Conservation (phyloP, 2,329 filamentous ascomycete species). For the Aspergillus pseudonomiae region DNA sequence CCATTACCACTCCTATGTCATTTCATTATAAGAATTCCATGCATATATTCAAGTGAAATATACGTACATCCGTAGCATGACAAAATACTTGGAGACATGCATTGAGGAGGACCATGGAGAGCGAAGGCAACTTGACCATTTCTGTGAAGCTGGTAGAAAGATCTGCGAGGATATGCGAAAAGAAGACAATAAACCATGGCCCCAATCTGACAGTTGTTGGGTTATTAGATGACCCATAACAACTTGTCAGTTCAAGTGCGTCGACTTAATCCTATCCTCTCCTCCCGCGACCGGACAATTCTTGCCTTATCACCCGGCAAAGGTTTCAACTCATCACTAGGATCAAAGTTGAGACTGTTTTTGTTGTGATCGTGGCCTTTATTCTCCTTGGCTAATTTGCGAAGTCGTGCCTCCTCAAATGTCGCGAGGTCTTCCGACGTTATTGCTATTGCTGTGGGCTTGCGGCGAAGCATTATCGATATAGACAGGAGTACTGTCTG, state of each 20-base stretch:
- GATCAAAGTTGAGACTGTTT: slow-evolving; percentile 40
- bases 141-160: not conserved
- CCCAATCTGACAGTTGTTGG: not conserved
- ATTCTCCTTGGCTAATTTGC: slow-evolving; percentile 33
- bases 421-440: slow-evolving; percentile 51
- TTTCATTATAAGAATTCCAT: not conserved
- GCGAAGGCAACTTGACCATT: not conserved
- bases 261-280: slow-evolving; percentile 46
- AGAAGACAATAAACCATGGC: not conserved
- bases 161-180: not conserved
- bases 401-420: slow-evolving; percentile 49
- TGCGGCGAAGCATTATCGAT: slow-evolving; percentile 52
- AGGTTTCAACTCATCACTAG: slow-evolving; percentile 54
- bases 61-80: not conserved
- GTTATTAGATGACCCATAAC: not conserved
- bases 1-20: not conserved
- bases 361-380: slow-evolving; percentile 27
- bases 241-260: slow-evolving; percentile 18
- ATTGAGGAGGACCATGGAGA: not conserved
- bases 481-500: not conserved
- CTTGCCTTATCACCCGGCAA: slow-evolving; percentile 52
- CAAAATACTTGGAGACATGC: not conserved
- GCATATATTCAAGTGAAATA: not conserved
- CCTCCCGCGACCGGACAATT: slow-evolving; percentile 50
- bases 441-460: slow-evolving; percentile 54